phyloP scores from a whole-genome alignment of 345 rosid species.

The Citrus australasica region DNA sequence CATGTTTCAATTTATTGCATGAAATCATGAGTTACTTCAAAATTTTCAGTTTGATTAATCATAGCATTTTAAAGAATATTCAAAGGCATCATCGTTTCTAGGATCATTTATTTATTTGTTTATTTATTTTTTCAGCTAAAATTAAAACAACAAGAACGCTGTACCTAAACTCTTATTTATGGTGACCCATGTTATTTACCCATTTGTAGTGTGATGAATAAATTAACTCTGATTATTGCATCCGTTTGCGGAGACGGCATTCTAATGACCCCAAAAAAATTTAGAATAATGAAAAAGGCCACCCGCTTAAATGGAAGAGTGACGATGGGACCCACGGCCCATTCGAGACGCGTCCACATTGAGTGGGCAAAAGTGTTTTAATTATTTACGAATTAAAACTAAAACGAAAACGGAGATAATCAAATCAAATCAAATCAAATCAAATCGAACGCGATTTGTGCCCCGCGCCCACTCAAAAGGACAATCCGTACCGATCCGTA shows the following conservation, averaged over 20 bases:
- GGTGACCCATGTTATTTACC: too few relatives aligned
- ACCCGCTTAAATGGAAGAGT: background rate
- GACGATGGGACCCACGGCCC: slow-evolving; percentile 9
- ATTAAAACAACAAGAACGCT: too few relatives aligned
- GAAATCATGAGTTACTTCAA: background rate
- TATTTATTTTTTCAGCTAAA: too few relatives aligned
- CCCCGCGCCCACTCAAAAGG: background rate
- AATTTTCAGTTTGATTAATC: background rate
- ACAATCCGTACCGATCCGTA: slow-evolving; percentile 37
- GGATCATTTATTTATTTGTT: too few relatives aligned
- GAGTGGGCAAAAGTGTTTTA: background rate
- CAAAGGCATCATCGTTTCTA: too few relatives aligned
- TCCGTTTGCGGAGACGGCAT: background rate
- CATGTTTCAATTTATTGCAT: background rate
- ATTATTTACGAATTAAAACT: background rate
- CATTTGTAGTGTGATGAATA: too few relatives aligned
- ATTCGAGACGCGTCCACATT: slow-evolving; percentile 14
- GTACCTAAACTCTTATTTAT: too few relatives aligned
- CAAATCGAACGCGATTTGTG: too few relatives aligned
- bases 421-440: too few relatives aligned
- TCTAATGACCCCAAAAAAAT: background rate
- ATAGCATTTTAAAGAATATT: too few relatives aligned
- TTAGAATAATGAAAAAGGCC: too few relatives aligned
- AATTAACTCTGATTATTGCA: background rate
- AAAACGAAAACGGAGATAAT: background rate